Conservation (phyloP, 768 basidiomycete genomes). For the Butyriboletus loyo region DNA sequence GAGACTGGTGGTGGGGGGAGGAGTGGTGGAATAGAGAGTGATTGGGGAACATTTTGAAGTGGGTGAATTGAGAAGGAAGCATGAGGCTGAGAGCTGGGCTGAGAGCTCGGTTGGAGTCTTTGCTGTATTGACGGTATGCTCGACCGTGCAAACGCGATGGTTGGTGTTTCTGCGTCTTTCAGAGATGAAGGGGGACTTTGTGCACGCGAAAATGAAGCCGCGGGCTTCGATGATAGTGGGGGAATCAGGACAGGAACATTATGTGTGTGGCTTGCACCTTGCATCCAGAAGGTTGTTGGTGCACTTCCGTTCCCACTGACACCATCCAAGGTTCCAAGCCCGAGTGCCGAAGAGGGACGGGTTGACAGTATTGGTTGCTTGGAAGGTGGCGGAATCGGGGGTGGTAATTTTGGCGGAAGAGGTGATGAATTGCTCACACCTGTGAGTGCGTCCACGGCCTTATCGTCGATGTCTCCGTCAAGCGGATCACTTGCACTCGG, state of each 20-base stretch:
- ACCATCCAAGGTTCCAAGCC: neutral
- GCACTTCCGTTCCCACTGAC: neutral
- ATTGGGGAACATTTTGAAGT: constrained; percentile 21
- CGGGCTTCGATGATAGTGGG: constrained; percentile 33
- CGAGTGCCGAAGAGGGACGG: constrained; percentile 9
- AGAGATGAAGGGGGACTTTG: constrained; percentile 12
- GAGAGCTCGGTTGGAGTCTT: constrained; percentile 17
- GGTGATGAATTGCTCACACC: constrained; percentile 41
- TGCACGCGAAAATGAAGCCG: constrained; percentile 16
- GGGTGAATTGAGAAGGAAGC: constrained; percentile 23
- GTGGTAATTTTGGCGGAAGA: constrained; percentile 44
- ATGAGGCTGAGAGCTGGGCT: constrained; percentile 16
- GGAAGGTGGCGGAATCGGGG: constrained; percentile 40
- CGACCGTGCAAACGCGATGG: neutral
- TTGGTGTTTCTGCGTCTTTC: neutral
- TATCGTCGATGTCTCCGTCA: constrained; percentile 33
- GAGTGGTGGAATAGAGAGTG: constrained; percentile 27
- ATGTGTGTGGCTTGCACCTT: neutral
- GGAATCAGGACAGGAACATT: constrained; percentile 15
- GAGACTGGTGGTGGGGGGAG: constrained; percentile 31
- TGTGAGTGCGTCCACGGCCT: constrained; percentile 38
- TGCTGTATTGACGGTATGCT: constrained; percentile 8
- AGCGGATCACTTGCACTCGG: constrained; percentile 49
- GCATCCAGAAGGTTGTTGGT: neutral
- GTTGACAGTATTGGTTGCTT: constrained; percentile 24